phyloP scores from a whole-genome alignment of 176 grass and related monocot species.

The Themeda triandra region DNA sequence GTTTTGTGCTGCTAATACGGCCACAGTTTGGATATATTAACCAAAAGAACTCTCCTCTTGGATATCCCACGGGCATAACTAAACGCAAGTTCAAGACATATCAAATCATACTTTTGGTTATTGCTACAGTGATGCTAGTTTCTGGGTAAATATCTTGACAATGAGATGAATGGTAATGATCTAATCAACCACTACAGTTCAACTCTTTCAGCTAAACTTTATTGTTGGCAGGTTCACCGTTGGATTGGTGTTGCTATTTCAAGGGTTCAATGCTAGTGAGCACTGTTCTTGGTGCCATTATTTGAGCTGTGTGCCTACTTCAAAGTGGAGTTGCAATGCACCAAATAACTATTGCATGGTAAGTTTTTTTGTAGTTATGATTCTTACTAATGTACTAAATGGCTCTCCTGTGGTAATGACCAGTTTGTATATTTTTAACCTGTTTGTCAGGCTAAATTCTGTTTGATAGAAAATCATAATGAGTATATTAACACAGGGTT shows the following conservation, averaged over 20 bases:
- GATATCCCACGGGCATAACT: slow-evolving; percentile 36
- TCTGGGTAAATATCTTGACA: slow-evolving; percentile 46
- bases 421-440: not conserved
- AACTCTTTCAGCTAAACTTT: slow-evolving; percentile 38
- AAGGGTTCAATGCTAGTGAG: slow-evolving; percentile 57
- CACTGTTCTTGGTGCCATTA: slow-evolving; percentile 92
- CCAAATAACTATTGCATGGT: slow-evolving; percentile 57
- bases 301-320: slow-evolving; percentile 84
- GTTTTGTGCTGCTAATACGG: slow-evolving; percentile 84
- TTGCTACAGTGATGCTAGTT: slow-evolving; percentile 48
- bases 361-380: not conserved
- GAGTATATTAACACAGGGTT: not conserved
- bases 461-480: not conserved
- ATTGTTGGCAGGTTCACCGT: slow-evolving; percentile 65
- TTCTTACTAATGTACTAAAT: not conserved
- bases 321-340: slow-evolving; percentile 71
- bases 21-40: slow-evolving; percentile 79
- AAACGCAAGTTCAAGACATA: slow-evolving; percentile 84
- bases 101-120: slow-evolving; percentile 67
- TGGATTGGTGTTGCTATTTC: slow-evolving; percentile 57
- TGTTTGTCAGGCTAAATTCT: slow-evolving; percentile 1
- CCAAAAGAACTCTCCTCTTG: slow-evolving; percentile 71
- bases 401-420: not conserved
- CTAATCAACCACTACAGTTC: not conserved
- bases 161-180: slow-evolving; percentile 4